Evolutionary conservation across 352 stramenopile genomes (phyloP).

Genomic region (Globisporangium iwayamae): DNA sequence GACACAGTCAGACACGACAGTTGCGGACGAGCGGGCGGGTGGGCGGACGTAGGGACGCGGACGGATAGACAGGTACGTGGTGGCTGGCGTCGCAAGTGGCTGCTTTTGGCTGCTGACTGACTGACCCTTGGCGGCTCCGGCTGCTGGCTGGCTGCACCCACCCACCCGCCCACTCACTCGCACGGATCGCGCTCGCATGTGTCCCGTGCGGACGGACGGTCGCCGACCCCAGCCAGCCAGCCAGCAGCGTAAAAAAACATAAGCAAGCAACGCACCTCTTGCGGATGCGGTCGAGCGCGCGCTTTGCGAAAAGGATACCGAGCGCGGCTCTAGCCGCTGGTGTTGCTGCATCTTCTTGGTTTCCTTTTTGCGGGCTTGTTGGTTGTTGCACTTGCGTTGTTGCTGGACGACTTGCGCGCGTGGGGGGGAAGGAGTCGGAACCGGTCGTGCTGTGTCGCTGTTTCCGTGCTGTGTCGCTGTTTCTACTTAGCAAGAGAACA

Average conservation of each 20-base stretch:
- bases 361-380: not conserved
- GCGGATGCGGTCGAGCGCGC: constrained; percentile 8
- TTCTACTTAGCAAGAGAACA: not conserved
- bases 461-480: no score
- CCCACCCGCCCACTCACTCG: no score
- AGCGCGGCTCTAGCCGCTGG: constrained; percentile 1
- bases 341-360: not conserved
- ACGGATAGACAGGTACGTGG: no score
- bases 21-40: not conserved
- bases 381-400: not conserved
- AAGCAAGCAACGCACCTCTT: constrained; percentile 15
- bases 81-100: constrained; percentile 1
- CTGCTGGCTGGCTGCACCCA: not conserved
- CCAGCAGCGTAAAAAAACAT: not conserved
- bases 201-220: not conserved
- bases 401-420: not conserved
- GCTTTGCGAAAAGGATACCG: constrained; percentile 12
- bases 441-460: not conserved
- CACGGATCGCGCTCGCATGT: not conserved
- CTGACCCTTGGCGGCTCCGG: constrained; percentile 5
- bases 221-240: no score
- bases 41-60: not conserved
- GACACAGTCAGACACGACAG: constrained; percentile 1
- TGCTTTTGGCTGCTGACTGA: not conserved
- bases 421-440: not conserved